Percentiles rank a stretch among this genome's conserved stretches.
phyloP scores from a whole-genome alignment of 768 basidiomycete genomes.

The Termitomyces sp. region DNA sequence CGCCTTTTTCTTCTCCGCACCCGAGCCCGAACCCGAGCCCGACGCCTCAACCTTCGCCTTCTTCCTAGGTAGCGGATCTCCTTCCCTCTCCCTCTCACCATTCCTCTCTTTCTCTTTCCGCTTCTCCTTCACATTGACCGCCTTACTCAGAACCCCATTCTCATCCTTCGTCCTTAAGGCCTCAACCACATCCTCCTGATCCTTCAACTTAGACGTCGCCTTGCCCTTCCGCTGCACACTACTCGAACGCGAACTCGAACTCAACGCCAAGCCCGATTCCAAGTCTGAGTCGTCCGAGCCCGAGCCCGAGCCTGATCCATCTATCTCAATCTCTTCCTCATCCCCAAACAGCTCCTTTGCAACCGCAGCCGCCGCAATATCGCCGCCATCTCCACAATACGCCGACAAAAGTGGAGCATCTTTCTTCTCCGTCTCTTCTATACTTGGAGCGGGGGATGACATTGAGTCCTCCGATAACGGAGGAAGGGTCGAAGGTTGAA shows the following conservation, averaged over 20 bases:
- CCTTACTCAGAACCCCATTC: conserved; percentile 14
- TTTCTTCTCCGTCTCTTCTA: background rate
- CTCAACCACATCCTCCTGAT: conserved; percentile 2
- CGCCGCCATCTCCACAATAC: background rate
- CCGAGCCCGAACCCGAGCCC: background rate
- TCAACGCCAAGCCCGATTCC: background rate
- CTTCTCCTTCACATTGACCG: conserved; percentile 23
- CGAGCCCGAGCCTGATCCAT: background rate
- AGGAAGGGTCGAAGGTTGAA: background rate
- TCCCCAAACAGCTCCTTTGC: background rate
- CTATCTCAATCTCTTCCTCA: background rate
- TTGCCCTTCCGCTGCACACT: background rate
- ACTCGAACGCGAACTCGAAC: background rate
- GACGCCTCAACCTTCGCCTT: conserved; percentile 13
- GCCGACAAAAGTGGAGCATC: background rate
- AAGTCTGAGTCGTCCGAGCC: background rate
- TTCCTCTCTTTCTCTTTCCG: conserved; percentile 20
- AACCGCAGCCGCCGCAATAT: background rate
- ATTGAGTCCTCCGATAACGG: background rate
- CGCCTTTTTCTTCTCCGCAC: conserved; percentile 4
- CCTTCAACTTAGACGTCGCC: background rate
- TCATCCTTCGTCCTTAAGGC: conserved; percentile 18
- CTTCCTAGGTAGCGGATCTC: conserved; percentile 22
- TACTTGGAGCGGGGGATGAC: too few relatives aligned
- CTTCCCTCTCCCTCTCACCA: background rate